A percentile compares a stretch with the other conserved stretches of the same genome.
These are phyloP conservation scores for Gamarada debralockiae DNA, from an alignment of 495 filamentous ascomycete genomes.

Conservation along the genomic window DNA sequence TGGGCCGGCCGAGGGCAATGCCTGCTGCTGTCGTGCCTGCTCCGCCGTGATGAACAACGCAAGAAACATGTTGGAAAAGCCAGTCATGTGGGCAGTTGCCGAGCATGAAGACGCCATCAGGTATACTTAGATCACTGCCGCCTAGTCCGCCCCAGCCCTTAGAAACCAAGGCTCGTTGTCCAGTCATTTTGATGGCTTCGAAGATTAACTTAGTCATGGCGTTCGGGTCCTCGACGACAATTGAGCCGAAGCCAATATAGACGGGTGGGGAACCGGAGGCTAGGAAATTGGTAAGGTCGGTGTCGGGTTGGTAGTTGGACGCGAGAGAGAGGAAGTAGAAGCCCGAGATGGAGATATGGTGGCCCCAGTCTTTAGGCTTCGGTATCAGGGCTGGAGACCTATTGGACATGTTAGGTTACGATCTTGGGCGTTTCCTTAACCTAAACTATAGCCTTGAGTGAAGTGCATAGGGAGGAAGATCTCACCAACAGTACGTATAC, in stretches of 20 bases:
- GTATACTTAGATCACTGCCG: conserved; percentile 48
- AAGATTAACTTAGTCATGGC: conserved; percentile 63
- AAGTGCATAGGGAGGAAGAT: background rate
- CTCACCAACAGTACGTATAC: conserved; percentile 70
- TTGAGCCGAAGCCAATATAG: conserved; percentile 80
- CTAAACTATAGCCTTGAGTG: background rate
- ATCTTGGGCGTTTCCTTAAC: background rate
- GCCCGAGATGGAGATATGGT: conserved; percentile 65
- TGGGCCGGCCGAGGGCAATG: conserved; percentile 63
- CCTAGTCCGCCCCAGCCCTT: conserved; percentile 79
- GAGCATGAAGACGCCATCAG: conserved; percentile 60
- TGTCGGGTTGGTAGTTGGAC: conserved; percentile 55
- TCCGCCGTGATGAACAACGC: conserved; percentile 81
- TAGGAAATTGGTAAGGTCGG: conserved; percentile 60
- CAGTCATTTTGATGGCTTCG: conserved; percentile 58
- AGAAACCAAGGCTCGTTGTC: conserved; percentile 70
- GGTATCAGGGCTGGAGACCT: conserved; percentile 72
- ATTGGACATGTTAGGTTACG: background rate
- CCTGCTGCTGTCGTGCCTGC: conserved; percentile 79
- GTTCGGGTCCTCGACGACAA: conserved; percentile 71
- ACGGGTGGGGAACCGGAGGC: conserved; percentile 63
- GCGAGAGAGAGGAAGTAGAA: conserved; percentile 69
- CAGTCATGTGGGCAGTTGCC: conserved; percentile 72
- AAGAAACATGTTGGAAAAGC: conserved; percentile 71
- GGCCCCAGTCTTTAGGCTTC: conserved; percentile 73